Base-by-base conservation (phyloP, 2,329 filamentous ascomycete genomes). In the Trichophyton verrucosum region DNA sequence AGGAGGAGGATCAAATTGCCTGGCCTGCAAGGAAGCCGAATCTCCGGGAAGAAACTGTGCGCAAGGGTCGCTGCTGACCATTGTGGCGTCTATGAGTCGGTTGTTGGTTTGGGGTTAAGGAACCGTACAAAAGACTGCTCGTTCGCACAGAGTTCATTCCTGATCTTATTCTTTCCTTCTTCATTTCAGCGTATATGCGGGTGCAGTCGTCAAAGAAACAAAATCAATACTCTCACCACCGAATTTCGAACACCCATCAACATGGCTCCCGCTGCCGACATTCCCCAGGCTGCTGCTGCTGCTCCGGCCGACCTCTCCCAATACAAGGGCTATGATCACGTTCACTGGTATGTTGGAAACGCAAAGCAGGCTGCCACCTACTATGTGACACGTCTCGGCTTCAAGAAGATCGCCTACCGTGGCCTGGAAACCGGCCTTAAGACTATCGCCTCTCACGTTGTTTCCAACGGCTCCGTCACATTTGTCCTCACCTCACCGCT, bases 281-380 rank as follows among this genome's bases (percentile, higher is more conserved):
- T 72, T 66, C 72, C 20, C 68, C 72, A 60, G 66, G 67, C 71
- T 57, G 58, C 62, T 4, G 55, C 61, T 4, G 59, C 57, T 13
- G 57, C 62, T 11, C 36, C 63, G 49, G 68, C 66, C 47, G 67
- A 68, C 20, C 63, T 75, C 15, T 68, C 70, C 57, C 73, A 71
- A 64, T 76, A 95, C 77, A 83, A 84, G 63, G 91, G 89, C 70
- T 96, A 96, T 73, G 89, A 96, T 76, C 89, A 96, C 75, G 83
- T 96, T 61, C 91, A 90, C 67, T 96, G 91, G 91, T 96, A 90
- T 78, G 92, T 96, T 33, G 91, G 91, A 71, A 97, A 97, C 72
- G 91, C 92, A 68, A 96, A 96, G 77, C 91, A 96, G 78, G 89
- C 91, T 2, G 91, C 91, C 44, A 82, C 87, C 13, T 96, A 89